Percentiles rank a stretch among this genome's conserved stretches.
Evolutionary conservation across 2,329 filamentous ascomycete genomes (phyloP).

Genomic region (Botrytis paeoniae): DNA sequence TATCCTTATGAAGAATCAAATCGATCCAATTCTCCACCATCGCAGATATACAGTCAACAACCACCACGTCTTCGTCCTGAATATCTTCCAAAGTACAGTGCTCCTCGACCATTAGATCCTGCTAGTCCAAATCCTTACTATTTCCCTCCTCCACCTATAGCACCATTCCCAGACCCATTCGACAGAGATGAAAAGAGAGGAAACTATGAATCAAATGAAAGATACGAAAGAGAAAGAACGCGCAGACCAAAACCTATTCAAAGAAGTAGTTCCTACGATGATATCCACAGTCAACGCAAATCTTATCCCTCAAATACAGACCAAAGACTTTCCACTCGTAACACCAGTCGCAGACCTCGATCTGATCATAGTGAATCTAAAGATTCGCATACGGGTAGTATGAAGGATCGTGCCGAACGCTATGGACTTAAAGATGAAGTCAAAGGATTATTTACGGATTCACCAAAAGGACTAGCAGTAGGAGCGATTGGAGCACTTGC

Average conservation of each 20-base stretch:
- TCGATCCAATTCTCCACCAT: not conserved
- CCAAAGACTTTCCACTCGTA: not conserved
- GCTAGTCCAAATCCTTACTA: not conserved
- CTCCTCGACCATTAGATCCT: not conserved
- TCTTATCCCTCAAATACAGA: not conserved
- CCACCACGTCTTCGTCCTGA: conserved; percentile 14
- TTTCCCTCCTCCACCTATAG: not conserved
- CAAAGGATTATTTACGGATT: conserved; percentile 27
- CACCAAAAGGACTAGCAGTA: conserved; percentile 25
- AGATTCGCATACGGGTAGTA: not conserved
- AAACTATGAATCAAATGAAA: not conserved
- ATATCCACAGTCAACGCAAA: not conserved
- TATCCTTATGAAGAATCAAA: conserved; percentile 2
- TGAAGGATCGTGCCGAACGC: conserved; percentile 8
- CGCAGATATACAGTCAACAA: conserved; percentile 14
- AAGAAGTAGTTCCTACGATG: conserved; percentile 14
- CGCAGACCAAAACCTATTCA: not conserved
- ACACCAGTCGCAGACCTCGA: not conserved
- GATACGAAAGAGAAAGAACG: not conserved
- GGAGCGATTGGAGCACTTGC: conserved; percentile 30
- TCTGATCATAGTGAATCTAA: not conserved
- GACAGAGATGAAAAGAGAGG: not conserved
- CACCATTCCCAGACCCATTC: not conserved
- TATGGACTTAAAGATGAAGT: conserved; percentile 28
- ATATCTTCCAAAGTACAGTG: conserved; percentile 10